phyloP scores from a whole-genome alignment of 2,329 filamentous ascomycete genomes.

The Aureobasidium sp. region DNA sequence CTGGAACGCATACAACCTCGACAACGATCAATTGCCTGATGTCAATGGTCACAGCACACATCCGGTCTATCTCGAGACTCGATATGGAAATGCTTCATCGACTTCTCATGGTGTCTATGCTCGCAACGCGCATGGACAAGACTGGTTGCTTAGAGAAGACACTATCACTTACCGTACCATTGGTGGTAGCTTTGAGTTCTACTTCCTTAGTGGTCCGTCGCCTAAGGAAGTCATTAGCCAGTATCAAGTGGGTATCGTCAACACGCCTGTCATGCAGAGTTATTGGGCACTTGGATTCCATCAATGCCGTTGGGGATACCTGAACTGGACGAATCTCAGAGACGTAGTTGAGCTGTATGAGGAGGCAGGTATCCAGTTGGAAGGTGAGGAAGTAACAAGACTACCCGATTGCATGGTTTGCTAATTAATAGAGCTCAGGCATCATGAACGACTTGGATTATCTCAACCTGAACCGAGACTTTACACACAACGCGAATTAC shows the following conservation, averaged over 20 bases:
- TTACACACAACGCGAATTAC: constrained; percentile 59
- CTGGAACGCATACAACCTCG: constrained; percentile 35
- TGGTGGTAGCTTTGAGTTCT: constrained; percentile 33
- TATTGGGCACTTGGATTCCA: constrained; percentile 34
- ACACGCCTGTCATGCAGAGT: constrained; percentile 29
- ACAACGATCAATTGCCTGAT: constrained; percentile 30
- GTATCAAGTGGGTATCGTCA: constrained; percentile 30
- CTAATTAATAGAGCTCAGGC: not conserved
- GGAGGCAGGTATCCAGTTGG: constrained; percentile 53
- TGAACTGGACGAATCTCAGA: constrained; percentile 71
- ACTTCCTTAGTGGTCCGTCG: constrained; percentile 28
- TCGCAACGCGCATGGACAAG: constrained; percentile 37
- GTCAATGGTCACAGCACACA: constrained; percentile 35
- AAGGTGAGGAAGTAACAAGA: not conserved
- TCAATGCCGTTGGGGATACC: constrained; percentile 51
- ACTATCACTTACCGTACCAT: constrained; percentile 35
- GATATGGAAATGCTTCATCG: constrained; percentile 29
- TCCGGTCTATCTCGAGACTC: constrained; percentile 37
- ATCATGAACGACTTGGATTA: constrained; percentile 52
- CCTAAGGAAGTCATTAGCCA: constrained; percentile 29
- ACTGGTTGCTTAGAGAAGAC: constrained; percentile 33
- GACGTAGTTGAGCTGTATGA: constrained; percentile 59
- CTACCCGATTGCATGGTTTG: no score
- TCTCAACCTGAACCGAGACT: constrained; percentile 62
- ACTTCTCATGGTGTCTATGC: constrained; percentile 37